These are phyloP conservation scores for Fragilaria radians DNA, from an alignment of 108 stramenopile genomes.

Conservation along the genomic window DNA sequence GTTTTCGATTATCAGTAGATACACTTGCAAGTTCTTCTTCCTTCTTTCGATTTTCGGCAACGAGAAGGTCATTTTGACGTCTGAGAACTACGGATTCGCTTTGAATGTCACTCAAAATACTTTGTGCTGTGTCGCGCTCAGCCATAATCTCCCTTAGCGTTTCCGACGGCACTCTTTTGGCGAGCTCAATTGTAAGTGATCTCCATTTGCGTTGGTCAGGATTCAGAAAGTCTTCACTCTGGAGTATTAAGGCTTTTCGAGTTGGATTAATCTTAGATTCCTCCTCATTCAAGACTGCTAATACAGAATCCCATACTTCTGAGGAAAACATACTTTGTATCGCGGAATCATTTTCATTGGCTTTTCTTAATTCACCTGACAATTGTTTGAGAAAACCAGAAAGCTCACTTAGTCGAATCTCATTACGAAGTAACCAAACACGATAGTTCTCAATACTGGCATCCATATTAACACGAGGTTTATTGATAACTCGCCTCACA, in stretches of 20 bases:
- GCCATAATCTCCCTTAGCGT: neutral
- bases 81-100: slow-evolving; percentile 12
- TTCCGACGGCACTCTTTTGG: neutral
- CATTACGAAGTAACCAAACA: slow-evolving; percentile 3
- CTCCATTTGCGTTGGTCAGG: neutral
- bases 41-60: slow-evolving; percentile 10
- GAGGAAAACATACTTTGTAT: neutral
- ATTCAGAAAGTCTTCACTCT: neutral
- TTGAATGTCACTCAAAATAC: slow-evolving; percentile 14
- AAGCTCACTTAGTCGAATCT: slow-evolving; percentile 5
- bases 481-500: slow-evolving; percentile 50
- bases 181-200: neutral
- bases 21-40: slow-evolving; percentile 5
- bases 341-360: slow-evolving; percentile 3
- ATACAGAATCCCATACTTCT: slow-evolving; percentile 8
- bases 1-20: neutral
- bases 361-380: neutral
- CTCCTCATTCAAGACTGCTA: slow-evolving; percentile 3
- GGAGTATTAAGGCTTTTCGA: slow-evolving; percentile 3
- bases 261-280: slow-evolving; percentile 4
- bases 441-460: slow-evolving; percentile 3
- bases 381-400: slow-evolving; percentile 4
- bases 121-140: slow-evolving; percentile 3
- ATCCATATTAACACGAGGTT: slow-evolving; percentile 22
- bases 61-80: slow-evolving; percentile 17